Evolutionary conservation across 164 flowering plant genomes (phyloP).

Genomic region (Kingdonia uniflora): DNA sequence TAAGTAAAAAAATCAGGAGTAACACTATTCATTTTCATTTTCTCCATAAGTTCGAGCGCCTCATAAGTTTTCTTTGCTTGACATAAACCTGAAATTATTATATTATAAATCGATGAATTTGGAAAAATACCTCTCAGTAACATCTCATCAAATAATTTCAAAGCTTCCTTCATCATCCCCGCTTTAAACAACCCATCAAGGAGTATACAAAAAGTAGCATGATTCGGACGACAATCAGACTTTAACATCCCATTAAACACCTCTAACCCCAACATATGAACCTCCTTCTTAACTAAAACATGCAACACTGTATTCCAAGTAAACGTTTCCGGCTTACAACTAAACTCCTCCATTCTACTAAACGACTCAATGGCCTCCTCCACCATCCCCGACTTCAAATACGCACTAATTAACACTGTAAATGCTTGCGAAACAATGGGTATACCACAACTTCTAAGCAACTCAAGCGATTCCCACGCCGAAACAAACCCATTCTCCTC

Average conservation of each 20-base stretch:
- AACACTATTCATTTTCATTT: conserved; percentile 37
- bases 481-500: conserved; percentile 30
- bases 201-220: conserved; percentile 46
- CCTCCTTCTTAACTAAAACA: conserved; percentile 30
- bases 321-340: conserved; percentile 45
- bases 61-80: conserved; percentile 35
- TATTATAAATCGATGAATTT: conserved; percentile 32
- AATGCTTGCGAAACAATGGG: conserved; percentile 33
- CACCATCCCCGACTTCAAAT: conserved; percentile 24
- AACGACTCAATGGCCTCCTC: conserved; percentile 77
- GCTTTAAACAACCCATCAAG: conserved; percentile 61
- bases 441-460: conserved; percentile 21
- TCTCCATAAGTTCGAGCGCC: conserved; percentile 34
- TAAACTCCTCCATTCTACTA: conserved; percentile 52
- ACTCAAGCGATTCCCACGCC: conserved; percentile 54
- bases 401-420: conserved; percentile 39
- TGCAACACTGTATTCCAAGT: conserved; percentile 46
- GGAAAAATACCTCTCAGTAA: conserved; percentile 39
- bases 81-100: conserved; percentile 55
- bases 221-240: conserved; percentile 32
- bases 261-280: conserved; percentile 50
- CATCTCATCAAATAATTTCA: conserved; percentile 67
- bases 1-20: conserved; percentile 37
- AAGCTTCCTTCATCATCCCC: conserved; percentile 38
- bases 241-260: conserved; percentile 71